Evolutionary conservation across 192 early-diverging fungal genomes (phyloP).

Genomic region (Piromyces finnis): DNA sequence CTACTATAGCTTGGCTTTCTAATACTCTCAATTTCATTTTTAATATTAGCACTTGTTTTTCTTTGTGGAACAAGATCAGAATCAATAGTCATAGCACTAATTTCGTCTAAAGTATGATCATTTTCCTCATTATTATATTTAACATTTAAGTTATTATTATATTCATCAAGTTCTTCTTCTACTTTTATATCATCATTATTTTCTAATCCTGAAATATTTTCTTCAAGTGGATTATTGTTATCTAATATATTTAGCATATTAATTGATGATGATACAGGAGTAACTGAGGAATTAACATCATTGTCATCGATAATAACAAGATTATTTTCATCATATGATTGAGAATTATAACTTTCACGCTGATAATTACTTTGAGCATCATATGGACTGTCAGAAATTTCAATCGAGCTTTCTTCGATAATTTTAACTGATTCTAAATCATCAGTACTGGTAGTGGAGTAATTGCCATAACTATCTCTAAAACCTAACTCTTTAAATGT

Average conservation of each 20-base stretch:
- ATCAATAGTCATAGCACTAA: neutral
- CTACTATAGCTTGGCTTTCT: neutral
- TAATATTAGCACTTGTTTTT: neutral
- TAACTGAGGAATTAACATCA: neutral
- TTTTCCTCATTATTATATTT: too few relatives aligned
- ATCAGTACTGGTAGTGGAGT: neutral
- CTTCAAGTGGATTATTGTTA: neutral
- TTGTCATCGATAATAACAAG: neutral
- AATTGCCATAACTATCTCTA: neutral
- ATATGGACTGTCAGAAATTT: neutral
- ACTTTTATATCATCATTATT: neutral
- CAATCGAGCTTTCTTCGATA: neutral
- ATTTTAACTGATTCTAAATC: neutral
- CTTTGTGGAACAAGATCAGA: neutral
- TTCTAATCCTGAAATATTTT: neutral
- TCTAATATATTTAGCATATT: neutral
- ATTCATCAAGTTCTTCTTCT: too few relatives aligned
- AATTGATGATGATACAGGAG: neutral
- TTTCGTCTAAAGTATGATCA: neutral
- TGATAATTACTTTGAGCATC: neutral
- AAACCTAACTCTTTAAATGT: neutral
- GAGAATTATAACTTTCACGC: neutral
- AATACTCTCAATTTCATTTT: neutral
- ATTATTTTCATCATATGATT: neutral
- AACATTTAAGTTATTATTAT: too few relatives aligned